Base-by-base conservation (phyloP, 2,329 filamentous ascomycete genomes). In the Monosporascus sp. region DNA sequence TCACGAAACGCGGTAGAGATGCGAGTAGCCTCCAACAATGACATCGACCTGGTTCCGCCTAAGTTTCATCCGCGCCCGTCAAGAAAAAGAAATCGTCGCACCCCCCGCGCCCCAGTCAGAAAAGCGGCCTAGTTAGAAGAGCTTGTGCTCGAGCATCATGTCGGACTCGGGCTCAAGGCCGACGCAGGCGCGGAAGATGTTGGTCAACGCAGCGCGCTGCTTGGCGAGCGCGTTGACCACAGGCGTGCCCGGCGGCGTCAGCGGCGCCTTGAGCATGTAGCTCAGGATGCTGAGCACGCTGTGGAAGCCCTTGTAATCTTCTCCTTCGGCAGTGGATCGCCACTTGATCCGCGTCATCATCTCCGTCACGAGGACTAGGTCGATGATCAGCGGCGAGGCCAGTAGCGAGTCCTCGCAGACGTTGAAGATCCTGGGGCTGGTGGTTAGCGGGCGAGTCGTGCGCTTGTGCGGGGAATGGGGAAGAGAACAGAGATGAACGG, bases 131-230 rank as follows among this genome's bases (percentile, higher is more conserved):
- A 35, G 31, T 72, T 82, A 89, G 70, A 97, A 92, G 59, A 97
- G 83, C 85, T 97, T 99, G 80, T 97, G 93, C 82, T 99, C 94
- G 50, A 97, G 83, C 41, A 92, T 97, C 94, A 99, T 99, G 72
- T 99, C 94, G 53, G 87, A 94, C 82, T 99, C 94, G 17, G 94
- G 94, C 81, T 97, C 90, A 55, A 99, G 83, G 60, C 94, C 94
- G 65, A 99, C 87, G 68, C 93, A 97, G 60, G 94, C 94, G 67
- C 93, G 91, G 86, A 99, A 96, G 75, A 99, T 97, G 80, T 99
- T 99, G 73, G 89, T 94, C 71, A 99, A 74, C 44, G 92, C 92
- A 61, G 85, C 88, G 62, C 94, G 90, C 81, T 99, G 94, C 83
- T 99, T 99, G 68, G 88, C 90, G 60, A 99, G 82, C 54, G 94